Evolutionary conservation across 2,329 filamentous ascomycete genomes (phyloP).

Genomic region (Shiraia bambusicola): DNA sequence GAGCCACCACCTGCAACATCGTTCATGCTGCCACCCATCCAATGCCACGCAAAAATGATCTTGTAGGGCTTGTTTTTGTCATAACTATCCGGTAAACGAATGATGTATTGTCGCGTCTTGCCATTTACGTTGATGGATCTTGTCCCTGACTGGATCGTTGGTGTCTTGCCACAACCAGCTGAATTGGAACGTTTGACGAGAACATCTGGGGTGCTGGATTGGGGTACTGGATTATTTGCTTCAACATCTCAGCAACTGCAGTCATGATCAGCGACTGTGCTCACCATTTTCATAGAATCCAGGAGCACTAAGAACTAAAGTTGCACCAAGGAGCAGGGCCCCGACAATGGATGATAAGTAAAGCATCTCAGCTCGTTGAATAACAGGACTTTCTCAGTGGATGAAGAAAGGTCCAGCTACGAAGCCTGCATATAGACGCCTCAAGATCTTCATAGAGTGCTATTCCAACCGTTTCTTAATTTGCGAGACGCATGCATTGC

Average conservation of each 20-base stretch:
- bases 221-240: neutral
- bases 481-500: too few species aligned
- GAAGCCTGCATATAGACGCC: too few species aligned
- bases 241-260: neutral
- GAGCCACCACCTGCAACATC: constrained; percentile 33
- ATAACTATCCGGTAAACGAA: constrained; percentile 46
- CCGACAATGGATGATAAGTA: constrained; percentile 7
- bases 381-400: neutral
- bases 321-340: constrained; percentile 9
- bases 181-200: constrained; percentile 13
- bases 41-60: constrained; percentile 49
- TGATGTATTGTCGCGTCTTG: constrained; percentile 44
- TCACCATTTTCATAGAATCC: constrained; percentile 7
- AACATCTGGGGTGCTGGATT: neutral
- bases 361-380: constrained; percentile 3
- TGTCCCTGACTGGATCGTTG: constrained; percentile 7
- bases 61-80: constrained; percentile 43
- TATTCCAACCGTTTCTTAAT: too few species aligned
- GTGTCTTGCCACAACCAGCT: constrained; percentile 14
- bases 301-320: constrained; percentile 10
- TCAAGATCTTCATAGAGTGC: too few species aligned
- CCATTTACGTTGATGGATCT: constrained; percentile 40
- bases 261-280: neutral
- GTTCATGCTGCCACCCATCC: constrained; percentile 44
- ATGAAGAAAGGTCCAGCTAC: too few species aligned